phyloP scores from a whole-genome alignment of 306 rosid genomes.

The Lotus japonicus region DNA sequence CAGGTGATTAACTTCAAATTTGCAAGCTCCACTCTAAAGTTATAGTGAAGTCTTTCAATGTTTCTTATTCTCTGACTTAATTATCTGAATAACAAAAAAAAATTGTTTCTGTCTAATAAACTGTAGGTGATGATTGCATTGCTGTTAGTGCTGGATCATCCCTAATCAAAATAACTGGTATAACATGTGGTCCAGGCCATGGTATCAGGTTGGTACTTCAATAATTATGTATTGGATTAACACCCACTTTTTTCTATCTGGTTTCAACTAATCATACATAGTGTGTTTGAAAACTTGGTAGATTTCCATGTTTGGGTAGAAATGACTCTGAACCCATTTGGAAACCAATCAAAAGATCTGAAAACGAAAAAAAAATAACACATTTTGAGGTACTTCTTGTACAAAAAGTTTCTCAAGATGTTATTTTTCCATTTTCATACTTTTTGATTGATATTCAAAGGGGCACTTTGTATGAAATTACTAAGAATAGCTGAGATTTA shows the following conservation, averaged over 20 bases:
- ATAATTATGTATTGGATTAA: background rate
- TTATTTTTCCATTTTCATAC: too few relatives aligned
- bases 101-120: background rate
- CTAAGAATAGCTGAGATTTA: too few relatives aligned
- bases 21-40: too few relatives aligned
- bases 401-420: too few relatives aligned
- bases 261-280: background rate
- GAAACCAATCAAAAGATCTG: too few relatives aligned
- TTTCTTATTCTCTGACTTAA: background rate
- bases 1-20: conserved; percentile 18
- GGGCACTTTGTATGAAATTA: too few relatives aligned
- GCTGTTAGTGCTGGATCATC: conserved; percentile 50
- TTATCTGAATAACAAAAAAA: background rate
- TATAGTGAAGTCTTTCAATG: background rate
- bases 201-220: conserved; percentile 38
- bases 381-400: too few relatives aligned
- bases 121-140: conserved; percentile 46
- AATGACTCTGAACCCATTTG: too few relatives aligned
- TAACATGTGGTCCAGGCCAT: conserved; percentile 58
- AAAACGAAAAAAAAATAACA: too few relatives aligned
- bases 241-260: background rate
- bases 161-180: conserved; percentile 13
- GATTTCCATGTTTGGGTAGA: too few relatives aligned
- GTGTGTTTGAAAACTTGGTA: too few relatives aligned
- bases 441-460: too few relatives aligned